Evolutionary conservation across 345 rosid species (phyloP), one percentile per base, ranked within the genome.

Genomic region (rapeseed (Brassica napus)): DNA sequence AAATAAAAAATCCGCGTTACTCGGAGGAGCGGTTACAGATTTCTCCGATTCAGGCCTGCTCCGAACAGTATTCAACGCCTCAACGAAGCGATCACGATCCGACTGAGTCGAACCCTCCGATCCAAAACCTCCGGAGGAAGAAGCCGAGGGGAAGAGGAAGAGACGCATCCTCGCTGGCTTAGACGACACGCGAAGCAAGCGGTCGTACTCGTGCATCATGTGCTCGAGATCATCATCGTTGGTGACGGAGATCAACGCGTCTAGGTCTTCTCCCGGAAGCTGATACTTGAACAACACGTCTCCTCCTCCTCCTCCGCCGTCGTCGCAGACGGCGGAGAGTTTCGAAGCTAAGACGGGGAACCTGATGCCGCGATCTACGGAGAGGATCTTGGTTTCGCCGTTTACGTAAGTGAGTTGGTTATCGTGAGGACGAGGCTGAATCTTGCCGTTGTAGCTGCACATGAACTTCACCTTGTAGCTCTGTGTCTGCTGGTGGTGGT

Each of bases 181-280:
- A 11, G 94, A 85, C 1, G 90, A 82, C 64, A 84, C 81, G 12
- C 95, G 95, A 60, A 15, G 84, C 30, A 91, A 85, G 0, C 99
- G 95, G 63, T 94, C 99, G 73, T 94, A 88, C 83, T 94, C 99
- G 32, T 87, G 90, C 98, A 92, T 92, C 95, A 94, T 83, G 82
- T 92, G 97, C 39, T 91, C 97, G 8, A 94, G 93, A 86, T 92
- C 98, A 12, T 94, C 98, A 16, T 94, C 98, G 80, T 90, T 91
- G 1, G 98, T 88, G 31, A 94, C 99, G 0, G 99, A 94, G 73
- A 94, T 94, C 82, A 94, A 78, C 24, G 99, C 97, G 76, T 94
- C 99, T 47, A 94, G 92, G 30, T 94, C 98, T 77, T 94, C 98
- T 0, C 97, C 97, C 0, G 97, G 95, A 4, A 94, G 90, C 88